A percentile compares a stretch with the other conserved stretches of the same genome.
These are phyloP conservation scores for Aureobasidium zeae DNA, from an alignment of 2,329 filamentous ascomycete genomes.

Conservation along the genomic window DNA sequence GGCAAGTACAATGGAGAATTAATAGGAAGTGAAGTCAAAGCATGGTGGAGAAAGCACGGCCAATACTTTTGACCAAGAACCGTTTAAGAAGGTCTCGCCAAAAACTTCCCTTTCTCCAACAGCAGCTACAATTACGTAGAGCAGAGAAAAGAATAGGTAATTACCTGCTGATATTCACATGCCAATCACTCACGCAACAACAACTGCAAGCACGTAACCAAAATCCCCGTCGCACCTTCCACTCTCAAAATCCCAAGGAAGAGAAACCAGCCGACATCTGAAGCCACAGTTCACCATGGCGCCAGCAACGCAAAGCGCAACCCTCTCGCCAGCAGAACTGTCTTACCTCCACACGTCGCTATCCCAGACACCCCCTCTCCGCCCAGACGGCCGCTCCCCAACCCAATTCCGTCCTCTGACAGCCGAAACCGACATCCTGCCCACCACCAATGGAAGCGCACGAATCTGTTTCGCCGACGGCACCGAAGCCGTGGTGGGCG, in stretches of 20 bases:
- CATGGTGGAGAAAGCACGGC: too few relatives aligned
- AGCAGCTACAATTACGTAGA: conserved; percentile 3
- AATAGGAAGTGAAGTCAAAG: too few relatives aligned
- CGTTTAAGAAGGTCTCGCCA: not conserved
- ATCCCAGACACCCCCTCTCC: conserved; percentile 69
- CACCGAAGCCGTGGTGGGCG: conserved; percentile 88
- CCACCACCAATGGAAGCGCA: conserved; percentile 83
- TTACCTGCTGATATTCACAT: not conserved
- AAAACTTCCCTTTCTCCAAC: conserved; percentile 1
- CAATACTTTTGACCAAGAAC: conserved; percentile 1
- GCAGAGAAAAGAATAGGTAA: conserved; percentile 10
- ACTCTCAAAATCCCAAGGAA: not conserved
- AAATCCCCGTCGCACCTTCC: not conserved
- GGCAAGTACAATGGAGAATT: too few relatives aligned
- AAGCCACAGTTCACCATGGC: conserved; percentile 42
- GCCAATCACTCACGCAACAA: not conserved
- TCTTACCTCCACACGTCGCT: conserved; percentile 90
- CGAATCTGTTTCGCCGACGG: conserved; percentile 91
- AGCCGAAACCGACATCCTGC: conserved; percentile 83
- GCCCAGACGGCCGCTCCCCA: conserved; percentile 72
- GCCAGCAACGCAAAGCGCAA: conserved; percentile 48
- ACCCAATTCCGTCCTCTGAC: conserved; percentile 84
- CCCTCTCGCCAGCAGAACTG: conserved; percentile 90
- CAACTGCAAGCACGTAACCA: not conserved
- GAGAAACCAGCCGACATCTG: not conserved